phyloP scores from a whole-genome alignment of 257 asterid species.

The Leonotis leonurus region DNA sequence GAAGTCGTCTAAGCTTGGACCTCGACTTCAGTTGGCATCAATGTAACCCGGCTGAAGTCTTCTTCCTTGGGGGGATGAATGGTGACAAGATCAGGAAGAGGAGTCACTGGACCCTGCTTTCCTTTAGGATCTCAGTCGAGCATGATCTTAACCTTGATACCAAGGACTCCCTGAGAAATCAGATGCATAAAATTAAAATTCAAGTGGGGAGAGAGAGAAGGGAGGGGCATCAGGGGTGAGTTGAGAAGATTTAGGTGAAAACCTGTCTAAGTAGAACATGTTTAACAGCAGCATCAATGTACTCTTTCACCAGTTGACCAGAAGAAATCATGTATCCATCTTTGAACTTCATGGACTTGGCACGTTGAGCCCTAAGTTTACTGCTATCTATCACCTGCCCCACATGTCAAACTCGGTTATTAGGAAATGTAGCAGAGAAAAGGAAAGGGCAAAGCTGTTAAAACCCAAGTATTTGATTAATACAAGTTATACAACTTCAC shows the following conservation, averaged over 20 bases:
- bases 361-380: constrained; percentile 55
- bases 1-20: constrained; percentile 21
- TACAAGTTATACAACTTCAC: no score
- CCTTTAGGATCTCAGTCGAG: constrained; percentile 64
- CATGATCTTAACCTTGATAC: no score
- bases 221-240: not conserved
- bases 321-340: constrained; percentile 67
- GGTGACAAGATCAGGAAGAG: constrained; percentile 48
- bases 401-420: no score
- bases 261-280: constrained; percentile 61
- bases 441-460: no score
- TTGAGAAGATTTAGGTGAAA: no score
- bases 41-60: constrained; percentile 22
- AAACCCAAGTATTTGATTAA: no score
- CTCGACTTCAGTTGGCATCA: constrained; percentile 27
- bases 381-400: constrained; percentile 60
- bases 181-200: not conserved
- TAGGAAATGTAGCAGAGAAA: no score
- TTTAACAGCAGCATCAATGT: constrained; percentile 58
- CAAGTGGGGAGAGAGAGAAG: not conserved
- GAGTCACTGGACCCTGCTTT: constrained; percentile 44
- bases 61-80: constrained; percentile 66
- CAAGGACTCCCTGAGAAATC: no score
- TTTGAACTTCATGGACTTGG: constrained; percentile 61
- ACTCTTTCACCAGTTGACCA: constrained; percentile 64